phyloP scores from a whole-genome alignment of 2,329 filamentous ascomycete genomes.

The Bisporella sp. region DNA sequence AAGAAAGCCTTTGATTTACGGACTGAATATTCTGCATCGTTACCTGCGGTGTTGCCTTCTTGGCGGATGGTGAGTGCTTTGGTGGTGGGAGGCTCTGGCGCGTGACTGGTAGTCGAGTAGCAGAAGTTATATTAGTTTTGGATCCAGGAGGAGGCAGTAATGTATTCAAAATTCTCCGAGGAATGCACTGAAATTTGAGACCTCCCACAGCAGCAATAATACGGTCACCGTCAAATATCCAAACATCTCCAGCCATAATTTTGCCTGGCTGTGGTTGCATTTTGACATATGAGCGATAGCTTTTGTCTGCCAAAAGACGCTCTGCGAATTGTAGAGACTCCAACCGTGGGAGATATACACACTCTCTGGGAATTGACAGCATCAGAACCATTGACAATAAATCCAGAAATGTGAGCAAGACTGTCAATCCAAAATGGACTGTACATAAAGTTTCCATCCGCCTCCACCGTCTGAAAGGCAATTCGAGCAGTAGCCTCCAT shows the following conservation, averaged over 20 bases:
- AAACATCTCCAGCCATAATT: slow-evolving; percentile 46
- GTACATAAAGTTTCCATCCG: slow-evolving; percentile 47
- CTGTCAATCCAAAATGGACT: slow-evolving; percentile 54
- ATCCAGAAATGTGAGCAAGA: slow-evolving; percentile 51
- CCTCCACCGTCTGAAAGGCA: slow-evolving; percentile 38
- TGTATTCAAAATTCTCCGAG: slow-evolving; percentile 42
- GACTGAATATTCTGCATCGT: slow-evolving; percentile 39
- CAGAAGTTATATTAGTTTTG: slow-evolving; percentile 8
- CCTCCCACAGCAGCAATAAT: slow-evolving; percentile 21
- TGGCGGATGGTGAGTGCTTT: slow-evolving; percentile 20
- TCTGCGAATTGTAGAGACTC: slow-evolving; percentile 44
- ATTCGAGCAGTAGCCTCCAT: slow-evolving; percentile 38
- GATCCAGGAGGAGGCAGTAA: slow-evolving; percentile 55
- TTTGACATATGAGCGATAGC: slow-evolving; percentile 49
- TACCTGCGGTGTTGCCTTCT: slow-evolving; percentile 26
- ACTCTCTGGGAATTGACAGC: slow-evolving; percentile 46
- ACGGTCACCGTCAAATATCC: slow-evolving; percentile 39
- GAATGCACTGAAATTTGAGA: slow-evolving; percentile 25
- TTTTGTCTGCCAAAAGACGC: slow-evolving; percentile 36
- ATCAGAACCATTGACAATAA: slow-evolving; percentile 53
- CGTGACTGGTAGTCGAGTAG: slow-evolving; percentile 23
- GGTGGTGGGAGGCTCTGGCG: slow-evolving; percentile 26
- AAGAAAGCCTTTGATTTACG: slow-evolving; percentile 43
- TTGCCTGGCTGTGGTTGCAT: slow-evolving; percentile 46
- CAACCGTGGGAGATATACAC: slow-evolving; percentile 56